Evolutionary conservation across 305 asterid species (phyloP).

Genomic region (Solanum aculeatissimum): DNA sequence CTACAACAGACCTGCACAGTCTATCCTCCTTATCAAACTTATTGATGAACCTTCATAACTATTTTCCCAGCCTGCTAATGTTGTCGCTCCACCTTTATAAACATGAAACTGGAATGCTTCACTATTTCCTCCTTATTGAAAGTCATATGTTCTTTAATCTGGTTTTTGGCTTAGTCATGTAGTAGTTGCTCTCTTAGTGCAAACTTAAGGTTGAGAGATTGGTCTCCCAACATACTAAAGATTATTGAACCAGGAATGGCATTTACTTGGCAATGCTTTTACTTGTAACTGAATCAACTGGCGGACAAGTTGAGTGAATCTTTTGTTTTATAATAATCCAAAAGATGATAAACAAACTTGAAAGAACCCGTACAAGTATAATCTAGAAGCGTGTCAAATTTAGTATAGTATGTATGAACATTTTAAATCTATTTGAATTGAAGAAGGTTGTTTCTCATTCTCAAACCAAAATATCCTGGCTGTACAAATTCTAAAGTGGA

Average conservation of each 20-base stretch:
- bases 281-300: not conserved
- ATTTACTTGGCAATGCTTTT: not conserved
- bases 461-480: not conserved
- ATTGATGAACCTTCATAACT: not conserved
- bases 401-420: not conserved
- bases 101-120: not conserved
- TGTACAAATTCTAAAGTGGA: not conserved
- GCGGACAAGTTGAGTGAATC: not conserved
- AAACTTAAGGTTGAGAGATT: not conserved
- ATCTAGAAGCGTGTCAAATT: not conserved
- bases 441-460: not conserved
- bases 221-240: not conserved
- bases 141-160: not conserved
- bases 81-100: not conserved
- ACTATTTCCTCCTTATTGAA: not conserved
- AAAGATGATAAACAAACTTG: not conserved
- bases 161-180: not conserved
- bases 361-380: not conserved
- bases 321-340: not conserved
- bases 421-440: not conserved
- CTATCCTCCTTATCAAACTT: not conserved
- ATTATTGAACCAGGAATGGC: not conserved
- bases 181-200: not conserved
- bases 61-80: not conserved
- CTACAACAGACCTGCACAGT: not conserved